Percentiles rank a stretch among this genome's conserved stretches.
Conservation (phyloP, 208 protist genomes). For the Strigomonas culicis region DNA sequence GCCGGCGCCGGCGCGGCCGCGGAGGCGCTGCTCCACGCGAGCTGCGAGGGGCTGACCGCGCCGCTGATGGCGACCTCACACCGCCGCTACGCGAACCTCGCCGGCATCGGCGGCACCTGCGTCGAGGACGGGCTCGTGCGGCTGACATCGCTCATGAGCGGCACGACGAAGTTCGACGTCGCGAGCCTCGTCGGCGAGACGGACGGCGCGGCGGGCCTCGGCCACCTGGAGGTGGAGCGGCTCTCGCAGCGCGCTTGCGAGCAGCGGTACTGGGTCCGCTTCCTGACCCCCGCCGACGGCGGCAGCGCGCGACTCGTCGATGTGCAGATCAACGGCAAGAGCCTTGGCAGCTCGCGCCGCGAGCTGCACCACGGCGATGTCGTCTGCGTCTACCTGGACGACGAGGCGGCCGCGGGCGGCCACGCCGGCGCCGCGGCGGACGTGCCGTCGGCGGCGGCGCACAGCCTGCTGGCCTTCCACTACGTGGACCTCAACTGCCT, state of each 20-base stretch:
- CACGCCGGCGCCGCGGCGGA: neutral
- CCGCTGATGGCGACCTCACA: conserved; percentile 52
- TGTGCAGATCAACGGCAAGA: conserved; percentile 61
- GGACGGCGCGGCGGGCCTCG: conserved; percentile 11
- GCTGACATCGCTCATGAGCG: conserved; percentile 37
- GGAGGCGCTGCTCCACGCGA: conserved; percentile 34
- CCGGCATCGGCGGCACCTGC: conserved; percentile 52
- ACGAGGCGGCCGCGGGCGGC: conserved; percentile 3
- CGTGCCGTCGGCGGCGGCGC: conserved; percentile 10
- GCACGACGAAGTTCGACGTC: conserved; percentile 32
- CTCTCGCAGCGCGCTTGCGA: conserved; percentile 52
- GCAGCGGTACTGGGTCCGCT: conserved; percentile 51
- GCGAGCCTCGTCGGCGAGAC: conserved; percentile 3
- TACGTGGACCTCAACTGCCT: conserved; percentile 70
- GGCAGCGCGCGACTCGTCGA: conserved; percentile 23
- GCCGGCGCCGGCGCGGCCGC: conserved; percentile 7
- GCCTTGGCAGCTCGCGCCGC: conserved; percentile 31
- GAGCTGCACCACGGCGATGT: conserved; percentile 68
- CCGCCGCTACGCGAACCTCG: conserved; percentile 46
- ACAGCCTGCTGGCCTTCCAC: conserved; percentile 59
- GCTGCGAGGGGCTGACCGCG: conserved; percentile 26
- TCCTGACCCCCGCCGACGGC: conserved; percentile 27
- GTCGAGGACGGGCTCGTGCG: conserved; percentile 49
- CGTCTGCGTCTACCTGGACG: conserved; percentile 49
- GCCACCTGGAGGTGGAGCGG: conserved; percentile 53